Evolutionary conservation across 495 filamentous ascomycete genomes (phyloP).

Genomic region (Neurospora sp.): DNA sequence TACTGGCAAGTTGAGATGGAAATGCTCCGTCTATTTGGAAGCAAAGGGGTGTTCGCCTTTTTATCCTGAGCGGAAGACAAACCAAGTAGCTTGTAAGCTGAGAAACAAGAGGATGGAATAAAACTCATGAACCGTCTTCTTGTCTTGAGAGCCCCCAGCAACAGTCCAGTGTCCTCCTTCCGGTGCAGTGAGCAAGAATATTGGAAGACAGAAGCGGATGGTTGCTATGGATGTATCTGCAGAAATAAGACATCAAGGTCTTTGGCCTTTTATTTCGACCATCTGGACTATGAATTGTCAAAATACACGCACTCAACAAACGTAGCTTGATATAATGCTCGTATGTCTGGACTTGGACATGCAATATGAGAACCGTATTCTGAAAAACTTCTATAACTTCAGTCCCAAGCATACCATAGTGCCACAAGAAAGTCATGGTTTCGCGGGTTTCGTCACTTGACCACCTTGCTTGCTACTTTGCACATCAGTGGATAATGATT

Average conservation of each 20-base stretch:
- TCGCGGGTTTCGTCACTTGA: neutral
- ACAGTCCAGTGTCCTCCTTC: neutral
- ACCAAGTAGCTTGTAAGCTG: neutral
- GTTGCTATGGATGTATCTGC: neutral
- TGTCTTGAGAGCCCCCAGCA: neutral
- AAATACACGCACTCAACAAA: neutral
- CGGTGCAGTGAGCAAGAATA: neutral
- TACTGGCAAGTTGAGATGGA: neutral
- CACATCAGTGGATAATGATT: neutral
- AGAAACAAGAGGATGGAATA: neutral
- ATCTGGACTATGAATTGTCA: neutral
- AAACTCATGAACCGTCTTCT: neutral
- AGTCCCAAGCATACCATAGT: neutral
- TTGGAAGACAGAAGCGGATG: neutral
- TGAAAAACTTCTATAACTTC: neutral
- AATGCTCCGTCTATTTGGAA: neutral
- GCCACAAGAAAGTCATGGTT: neutral
- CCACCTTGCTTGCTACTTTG: neutral
- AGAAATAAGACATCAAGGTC: neutral
- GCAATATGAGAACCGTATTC: neutral
- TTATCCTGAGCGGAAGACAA: neutral
- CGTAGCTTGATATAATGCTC: neutral
- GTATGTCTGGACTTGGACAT: neutral
- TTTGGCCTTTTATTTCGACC: neutral
- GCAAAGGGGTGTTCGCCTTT: neutral